Evolutionary conservation across 768 basidiomycete genomes (phyloP), one percentile per base, ranked within the genome.

Genomic region (Chlorophyllum brunneum): DNA sequence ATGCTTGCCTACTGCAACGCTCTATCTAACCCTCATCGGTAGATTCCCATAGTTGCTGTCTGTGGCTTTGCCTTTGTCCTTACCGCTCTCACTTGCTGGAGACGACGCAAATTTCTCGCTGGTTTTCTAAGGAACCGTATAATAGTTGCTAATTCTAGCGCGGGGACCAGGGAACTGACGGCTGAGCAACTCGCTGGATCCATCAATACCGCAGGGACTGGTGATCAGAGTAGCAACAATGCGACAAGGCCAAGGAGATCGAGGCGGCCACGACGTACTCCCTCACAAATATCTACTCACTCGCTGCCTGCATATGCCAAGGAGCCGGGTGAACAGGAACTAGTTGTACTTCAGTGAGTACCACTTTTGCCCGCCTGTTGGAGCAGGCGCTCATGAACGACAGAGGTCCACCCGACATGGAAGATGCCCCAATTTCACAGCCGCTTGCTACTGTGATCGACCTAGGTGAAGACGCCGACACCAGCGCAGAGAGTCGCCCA

Each of bases 301-400:
- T 89, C 85, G 4, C 64, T 92, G 26, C 90, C 90, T 4, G 80
- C 76, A 24, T 92, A 92, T 59, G 87, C 80, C 71, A 90, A 90
- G 67, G 89, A 92, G 55, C 88, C 90, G 0, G 89, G 88, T 13
- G 90, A 90, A 42, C 74, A 84, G 33, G 90, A 92, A 63, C 73
- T 92, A 24, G 90, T 92, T 4, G 81, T 92, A 46, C 70, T 73
- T 49, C 71, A 77, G 73, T 78, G 47, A 54, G 67, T 61, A 33
- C 53, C 15, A 36, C 15, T 23, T 15, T 31, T 23, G 41, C 16
- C 37, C 27, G n/a, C 11, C 33, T 51, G 16, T 24, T 13, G 40
- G 22, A 23, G 26, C 26, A 22, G 30, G 24, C 47, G 10, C 23
- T 42, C 29, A 29, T 46, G 24, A 24, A 31, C n/a, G 45, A 24